Evolutionary conservation across 1,139 yeast species (phyloP), one percentile per base, ranked within the genome.

Genomic region (Yamadazyma atlantica): DNA sequence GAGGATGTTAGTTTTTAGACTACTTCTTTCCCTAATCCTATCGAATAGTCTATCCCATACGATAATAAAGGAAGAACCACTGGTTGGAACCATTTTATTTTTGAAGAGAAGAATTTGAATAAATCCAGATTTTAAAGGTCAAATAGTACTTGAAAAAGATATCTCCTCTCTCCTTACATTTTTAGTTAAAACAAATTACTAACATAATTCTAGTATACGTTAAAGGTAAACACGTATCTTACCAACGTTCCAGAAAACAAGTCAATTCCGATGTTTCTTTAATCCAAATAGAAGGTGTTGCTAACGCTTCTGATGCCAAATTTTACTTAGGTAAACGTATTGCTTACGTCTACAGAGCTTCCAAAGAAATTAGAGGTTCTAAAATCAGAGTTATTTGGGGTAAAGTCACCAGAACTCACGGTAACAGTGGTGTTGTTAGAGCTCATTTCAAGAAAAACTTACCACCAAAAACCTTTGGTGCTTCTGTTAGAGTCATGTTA

Each of bases 301-400:
- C 82, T 58, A 71, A 78, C 69, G 80, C 96, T 62, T 82, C 86
- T 69, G 98, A 90, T 54, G 97, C 98, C 63, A 85, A 87, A 78
- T 92, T 92, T 82, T 92, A 92, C 94, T 83, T 92, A 65, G 98
- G 98, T 78, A 92, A 92, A 88, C 87, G 96, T 75, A 85, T 92
- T 61, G 98, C 98, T 64, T 92, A 87, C 82, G 97, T 92, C 64
- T 92, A 92, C 96, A 88, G 95, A 79, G 96, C 96, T 69, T 76
- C 86, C 66, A 92, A 90, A 82, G 97, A 90, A 79, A 76, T 89
- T 66, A 87, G 96, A 82, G 97, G 97, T 70, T 79, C 97, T 64
- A 92, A 92, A 82, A 86, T 92, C 79, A 89, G 98, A 82, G 97
- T 94, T 66, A 89, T 92, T 79, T 92, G 98, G 98, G 98, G 98